Evolutionary conservation across 371 early-diverging fungal genomes (phyloP), one percentile per base, ranked within the genome.

Genomic region (Dichotomocladium elegans): DNA sequence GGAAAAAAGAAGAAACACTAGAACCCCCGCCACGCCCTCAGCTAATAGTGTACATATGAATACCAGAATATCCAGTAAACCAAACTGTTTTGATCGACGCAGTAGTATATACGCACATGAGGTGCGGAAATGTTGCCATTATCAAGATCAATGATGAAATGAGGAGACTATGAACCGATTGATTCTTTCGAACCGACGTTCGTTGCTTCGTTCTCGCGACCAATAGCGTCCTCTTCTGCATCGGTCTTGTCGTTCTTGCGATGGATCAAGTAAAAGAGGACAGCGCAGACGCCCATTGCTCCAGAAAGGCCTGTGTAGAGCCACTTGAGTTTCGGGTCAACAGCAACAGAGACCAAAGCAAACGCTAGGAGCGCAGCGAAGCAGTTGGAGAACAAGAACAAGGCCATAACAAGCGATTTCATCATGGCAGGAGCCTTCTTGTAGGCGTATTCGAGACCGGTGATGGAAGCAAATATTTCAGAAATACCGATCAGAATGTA

Each of bases 401-500:
- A 51, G 4, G 89, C 72, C 77, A 85, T 85, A 37, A 89, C 84
- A 12, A 88, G 73, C 2, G 90, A 88, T 75, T 89, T 90, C 77
- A 90, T 83, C 47, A 76, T 74, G 4, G 68, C 71, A 4, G 89
- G 82, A 4, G 91, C 89, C 61, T 83, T 81, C 60, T 79, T 85
- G 82, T 81, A 90, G 9, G 91, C 91, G 58, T 81, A 88, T 70
- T 90, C 91, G 21, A 87, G 73, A 51, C 89, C 91, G 4, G 89
- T 89, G 42, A 85, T 80, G 21, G 86, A 86, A 0, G 87, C 76
- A 55, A 90, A 87, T 31, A 87, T 81, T 74, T 86, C 87, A 29
- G 86, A 83, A 46, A 85, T 72, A 28, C 82, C 88, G 35, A 87
- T 70, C 15, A 83, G 59, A 33, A 82, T 66, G 43, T 85, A 90